Base-by-base conservation (phyloP, 179 eudicot species). In the Pouteria campechiana region DNA sequence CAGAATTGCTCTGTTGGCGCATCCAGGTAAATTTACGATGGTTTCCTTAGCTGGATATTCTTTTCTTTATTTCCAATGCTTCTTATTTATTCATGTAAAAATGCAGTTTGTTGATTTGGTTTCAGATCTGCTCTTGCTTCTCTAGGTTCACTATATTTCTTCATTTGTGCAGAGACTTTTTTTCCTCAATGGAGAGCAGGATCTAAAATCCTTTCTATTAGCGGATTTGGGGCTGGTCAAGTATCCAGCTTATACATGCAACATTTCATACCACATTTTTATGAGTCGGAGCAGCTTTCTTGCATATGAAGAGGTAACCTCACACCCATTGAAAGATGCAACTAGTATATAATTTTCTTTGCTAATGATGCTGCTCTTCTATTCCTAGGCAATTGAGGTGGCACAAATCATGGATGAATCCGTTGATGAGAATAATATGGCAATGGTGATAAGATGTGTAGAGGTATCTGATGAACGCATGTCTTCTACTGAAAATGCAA, bases 331-430 rank as follows among this genome's bases (percentile, higher is more conserved):
- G 19, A 41, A n/a, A 35, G 32, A 19, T 12, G 36, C 17, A 15
- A 20, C 20, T 13, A 21, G 25, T 41, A 13, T 37, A 41, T 31
- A 17, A 25, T 29, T 36, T 37, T 19, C 49, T 39, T 44, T 51
- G 35, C 53, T 57, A 35, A 48, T 37, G n/a, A 21, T 32, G 37
- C 14, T 17, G 42, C 25, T 8, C 52, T 15, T 17, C 37, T 36
- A 17, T 35, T 41, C 17, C 58, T n/a, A 89, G 97, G 97, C 97
- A 37, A 61, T 85, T 65, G 89, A 76, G 65, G 72, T 89, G 60
- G 87, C 97, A 37, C 95, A 85, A 68, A 70, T 81, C 42, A 81
- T 89, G 73, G 97, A 78, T 64, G 70, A 89, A 54, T 65, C 89
- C 45, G 74, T 89, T 63, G 93, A 85, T 65, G 83, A 71, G 58